Percentiles rank a stretch among this genome's conserved stretches.
Evolutionary conservation across 106 monocot species (phyloP).

Genomic region (Dendrobium huoshanense): DNA sequence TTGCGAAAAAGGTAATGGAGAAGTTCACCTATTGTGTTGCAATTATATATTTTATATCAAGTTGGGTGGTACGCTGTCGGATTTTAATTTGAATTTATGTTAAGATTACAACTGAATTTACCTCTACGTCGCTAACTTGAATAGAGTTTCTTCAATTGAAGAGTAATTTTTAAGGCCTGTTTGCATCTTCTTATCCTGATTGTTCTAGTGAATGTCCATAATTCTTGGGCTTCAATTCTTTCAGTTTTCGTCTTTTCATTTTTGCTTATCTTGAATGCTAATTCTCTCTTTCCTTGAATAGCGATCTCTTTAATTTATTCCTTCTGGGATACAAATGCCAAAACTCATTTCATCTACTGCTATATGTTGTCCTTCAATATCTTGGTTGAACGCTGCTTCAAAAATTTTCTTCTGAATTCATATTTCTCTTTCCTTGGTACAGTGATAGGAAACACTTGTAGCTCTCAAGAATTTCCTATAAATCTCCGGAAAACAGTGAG

Average conservation of each 20-base stretch:
- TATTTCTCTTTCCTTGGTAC: too few species aligned
- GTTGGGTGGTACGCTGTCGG: too few species aligned
- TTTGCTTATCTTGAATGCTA: neutral
- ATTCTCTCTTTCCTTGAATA: neutral
- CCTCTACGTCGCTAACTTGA: neutral
- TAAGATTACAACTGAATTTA: too few species aligned
- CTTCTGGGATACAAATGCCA: neutral
- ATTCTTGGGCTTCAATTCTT: neutral
- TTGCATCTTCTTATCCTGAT: neutral
- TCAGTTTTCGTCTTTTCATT: neutral
- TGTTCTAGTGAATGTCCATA: neutral
- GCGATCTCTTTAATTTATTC: neutral
- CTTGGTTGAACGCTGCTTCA: too few species aligned
- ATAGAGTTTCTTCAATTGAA: neutral
- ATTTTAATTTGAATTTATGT: too few species aligned
- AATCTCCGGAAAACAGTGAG: too few species aligned
- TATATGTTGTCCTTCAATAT: too few species aligned
- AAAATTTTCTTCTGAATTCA: too few species aligned
- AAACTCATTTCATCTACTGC: too few species aligned
- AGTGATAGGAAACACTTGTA: too few species aligned
- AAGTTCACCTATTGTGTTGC: neutral
- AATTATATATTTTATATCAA: too few species aligned
- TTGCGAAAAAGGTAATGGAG: conserved; percentile 78
- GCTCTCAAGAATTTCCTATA: too few species aligned
- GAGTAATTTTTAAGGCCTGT: neutral